These are phyloP conservation scores for Aureobasidium melanogenum DNA, from an alignment of 2,329 filamentous ascomycete species.

Conservation along the genomic window DNA sequence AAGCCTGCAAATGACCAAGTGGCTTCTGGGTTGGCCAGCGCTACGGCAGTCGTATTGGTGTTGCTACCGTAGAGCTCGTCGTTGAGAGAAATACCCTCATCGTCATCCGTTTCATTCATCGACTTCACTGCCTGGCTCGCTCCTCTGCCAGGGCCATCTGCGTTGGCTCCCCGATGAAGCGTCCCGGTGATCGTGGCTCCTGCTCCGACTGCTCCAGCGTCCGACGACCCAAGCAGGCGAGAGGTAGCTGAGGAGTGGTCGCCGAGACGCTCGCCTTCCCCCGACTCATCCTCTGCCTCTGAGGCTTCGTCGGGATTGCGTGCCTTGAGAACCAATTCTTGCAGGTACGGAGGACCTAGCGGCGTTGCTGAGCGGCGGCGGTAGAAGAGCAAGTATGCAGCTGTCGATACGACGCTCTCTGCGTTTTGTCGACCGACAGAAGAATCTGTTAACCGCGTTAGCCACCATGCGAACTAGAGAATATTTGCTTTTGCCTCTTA, in stretches of 20 bases:
- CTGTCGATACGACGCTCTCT: slow-evolving; percentile 57
- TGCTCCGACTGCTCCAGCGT: slow-evolving; percentile 72
- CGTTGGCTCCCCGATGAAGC: slow-evolving; percentile 9
- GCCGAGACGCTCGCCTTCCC: slow-evolving; percentile 61
- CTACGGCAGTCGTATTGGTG: not conserved
- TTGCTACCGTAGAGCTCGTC: not conserved
- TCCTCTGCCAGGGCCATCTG: slow-evolving; percentile 9
- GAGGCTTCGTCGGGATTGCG: slow-evolving; percentile 36
- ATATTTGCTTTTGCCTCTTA: slow-evolving; percentile 37
- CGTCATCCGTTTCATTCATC: slow-evolving; percentile 8
- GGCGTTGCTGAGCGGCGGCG: slow-evolving; percentile 68
- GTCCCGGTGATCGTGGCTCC: slow-evolving; percentile 26
- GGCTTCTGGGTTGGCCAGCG: not conserved
- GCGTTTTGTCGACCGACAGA: slow-evolving; percentile 57
- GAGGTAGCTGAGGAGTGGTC: slow-evolving; percentile 77
- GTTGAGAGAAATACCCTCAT: not conserved
- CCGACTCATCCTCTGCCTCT: slow-evolving; percentile 34
- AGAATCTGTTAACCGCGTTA: slow-evolving; percentile 47
- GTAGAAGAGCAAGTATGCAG: slow-evolving; percentile 93
- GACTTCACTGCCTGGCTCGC: slow-evolving; percentile 9
- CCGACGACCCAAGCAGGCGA: slow-evolving; percentile 86
- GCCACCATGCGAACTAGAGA: not conserved
- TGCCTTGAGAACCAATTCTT: slow-evolving; percentile 59
- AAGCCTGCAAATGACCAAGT: not conserved
- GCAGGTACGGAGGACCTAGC: slow-evolving; percentile 70